Evolutionary conservation across 495 filamentous ascomycete genomes (phyloP), one percentile per base, ranked within the genome.

Genomic region (Daldinia bambusicola): DNA sequence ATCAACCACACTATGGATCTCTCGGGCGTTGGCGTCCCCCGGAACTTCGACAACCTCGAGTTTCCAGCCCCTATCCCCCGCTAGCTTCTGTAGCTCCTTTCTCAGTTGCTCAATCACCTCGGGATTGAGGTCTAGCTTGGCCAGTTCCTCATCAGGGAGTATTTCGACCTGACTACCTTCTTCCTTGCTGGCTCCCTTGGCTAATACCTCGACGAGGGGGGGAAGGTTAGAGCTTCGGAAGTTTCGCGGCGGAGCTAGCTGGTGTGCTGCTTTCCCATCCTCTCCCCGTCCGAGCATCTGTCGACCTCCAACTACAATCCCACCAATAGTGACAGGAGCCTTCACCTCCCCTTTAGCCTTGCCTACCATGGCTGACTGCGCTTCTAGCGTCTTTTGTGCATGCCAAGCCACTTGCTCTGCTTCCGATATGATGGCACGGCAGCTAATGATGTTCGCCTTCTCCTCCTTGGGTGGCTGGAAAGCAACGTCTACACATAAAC

Each of bases 401-500:
- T 87, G 85, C 88, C 90, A 92, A 0, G 63, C 67, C 4, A 80
- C 76, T 40, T 88, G 80, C 36, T 91, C 86, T 9, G 83, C 80
- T 1, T 90, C 85, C 4, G 80, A 78, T 18, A 96, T 79, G 52
- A 97, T 88, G 59, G 89, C 87, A 7, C 87, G 86, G 74, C 95
- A 99, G 63, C 88, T 87, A 37, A 99, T 93, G 2, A 86, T 76
- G 75, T 97, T 88, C 6, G 93, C 89, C 59, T 89, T 89, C 65
- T 90, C 91, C 58, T 92, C 89, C 63, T 93, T 90, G 1, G 94
- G 93, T 8, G 95, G 94, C 41, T 92, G 84, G 79, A 99, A 99
- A 6, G 95, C 94, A 22, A 94, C 89, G 69, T 99, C 95, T 75
- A 92, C 90, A 79, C 95, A 99, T 50, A 99, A 88, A 1, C 95